Evolutionary conservation across 768 basidiomycete genomes (phyloP).

Genomic region (Porpolomopsis calyptriformis): DNA sequence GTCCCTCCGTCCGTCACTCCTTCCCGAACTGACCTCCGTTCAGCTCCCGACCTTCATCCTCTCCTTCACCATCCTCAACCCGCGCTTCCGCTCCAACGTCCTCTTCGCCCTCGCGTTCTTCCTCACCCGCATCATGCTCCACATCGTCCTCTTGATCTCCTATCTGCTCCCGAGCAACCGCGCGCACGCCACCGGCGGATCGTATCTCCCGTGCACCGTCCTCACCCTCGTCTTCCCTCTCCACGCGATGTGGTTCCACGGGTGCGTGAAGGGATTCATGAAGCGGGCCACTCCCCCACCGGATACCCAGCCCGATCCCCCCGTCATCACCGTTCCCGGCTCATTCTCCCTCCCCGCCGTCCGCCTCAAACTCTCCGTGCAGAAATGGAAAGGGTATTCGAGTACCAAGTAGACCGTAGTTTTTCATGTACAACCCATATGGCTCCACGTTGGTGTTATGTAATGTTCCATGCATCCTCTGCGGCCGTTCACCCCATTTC

Average conservation of each 20-base stretch:
- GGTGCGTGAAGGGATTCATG: conserved; percentile 38
- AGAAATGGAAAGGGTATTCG: too few species aligned
- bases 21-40: neutral
- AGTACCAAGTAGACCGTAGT: too few species aligned
- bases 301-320: neutral
- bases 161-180: conserved; percentile 22
- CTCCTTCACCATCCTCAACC: conserved; percentile 33
- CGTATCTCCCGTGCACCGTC: conserved; percentile 29
- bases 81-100: conserved; percentile 35
- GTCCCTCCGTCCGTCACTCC: neutral
- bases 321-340: neutral
- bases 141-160: conserved; percentile 27
- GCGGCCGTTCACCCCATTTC: too few species aligned
- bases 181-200: conserved; percentile 20
- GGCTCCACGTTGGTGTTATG: too few species aligned
- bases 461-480: too few species aligned
- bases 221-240: conserved; percentile 35
- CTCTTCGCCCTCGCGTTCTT: conserved; percentile 43
- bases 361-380: neutral
- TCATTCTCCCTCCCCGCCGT: conserved; percentile 1
- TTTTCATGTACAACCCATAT: too few species aligned
- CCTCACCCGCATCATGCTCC: conserved; percentile 38
- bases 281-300: conserved; percentile 13
- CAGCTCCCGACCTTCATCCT: conserved; percentile 47
- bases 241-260: conserved; percentile 44